Base-by-base conservation (phyloP, 495 filamentous ascomycete species). In the Penicillium subrubescens region DNA sequence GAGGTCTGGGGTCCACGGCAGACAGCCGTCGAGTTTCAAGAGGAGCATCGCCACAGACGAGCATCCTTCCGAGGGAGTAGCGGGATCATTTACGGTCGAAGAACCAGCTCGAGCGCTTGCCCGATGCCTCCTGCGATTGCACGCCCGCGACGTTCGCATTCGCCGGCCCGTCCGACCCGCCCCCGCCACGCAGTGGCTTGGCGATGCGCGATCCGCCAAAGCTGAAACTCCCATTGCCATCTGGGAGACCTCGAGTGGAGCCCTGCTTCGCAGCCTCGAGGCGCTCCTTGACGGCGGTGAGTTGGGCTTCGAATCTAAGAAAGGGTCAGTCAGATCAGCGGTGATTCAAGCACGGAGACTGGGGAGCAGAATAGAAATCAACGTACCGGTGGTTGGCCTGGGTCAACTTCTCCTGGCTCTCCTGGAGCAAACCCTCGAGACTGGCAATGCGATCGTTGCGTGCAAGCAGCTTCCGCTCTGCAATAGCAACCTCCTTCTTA, bases 401-500 rank as follows among this genome's bases (percentile, higher is more conserved):
- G 11, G 93, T 96, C 61, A 99, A 81, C 79, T 98, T 99, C 79
- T 98, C 95, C 80, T 98, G 95, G 70, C 91, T 95, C 73, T 99
- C 95, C 77, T 96, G 94, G 66, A 99, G 87, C 76, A 99, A 82
- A 70, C 81, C 87, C 81, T 99, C 95, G 43, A 99, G 80, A 73
- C 90, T 93, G 71, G 93, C 88, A 71, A 99, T 99, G 57, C 95
- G 91, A 82, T 99, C 95, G 74, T 97, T 98, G 61, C 95, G 83
- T 15, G 95, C 95, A 73, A 96, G 94, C 52, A 99, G 86, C 76
- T 99, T 99, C 64, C 96, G 87, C 81, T 98, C 95, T 4, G 95
- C 96, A 72, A 99, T 98, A 35, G 95, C 95, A 55, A 99, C 95
- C 78, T 99, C 95, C 81, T 99, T 99, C 86, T 99, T 99, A 65